Evolutionary conservation across 805 yeast genomes (phyloP), one percentile per base, ranked within the genome.

Genomic region (Teunomyces barrocoloradensis): DNA sequence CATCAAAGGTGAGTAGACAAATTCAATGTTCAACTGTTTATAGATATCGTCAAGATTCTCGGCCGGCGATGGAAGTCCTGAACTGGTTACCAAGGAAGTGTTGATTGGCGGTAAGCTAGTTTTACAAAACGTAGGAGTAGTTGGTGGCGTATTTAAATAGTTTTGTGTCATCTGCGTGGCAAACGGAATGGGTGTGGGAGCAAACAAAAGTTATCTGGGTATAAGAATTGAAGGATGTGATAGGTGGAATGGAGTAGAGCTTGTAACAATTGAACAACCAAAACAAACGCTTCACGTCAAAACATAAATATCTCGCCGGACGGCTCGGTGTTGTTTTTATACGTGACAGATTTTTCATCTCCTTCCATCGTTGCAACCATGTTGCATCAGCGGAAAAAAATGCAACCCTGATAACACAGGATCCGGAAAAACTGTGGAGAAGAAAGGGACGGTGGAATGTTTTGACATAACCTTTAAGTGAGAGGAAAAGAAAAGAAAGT

Each of bases 1-100:
- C 75, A 71, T 71, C 41, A 61, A 59, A 21, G 69, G 65, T 35
- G 63, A 59, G 30, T 61, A 56, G 25, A 69, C 57, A 37, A 62
- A 49, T 38, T 53, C 53, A 15, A 63, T 53, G 27, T 49, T 46
- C 34, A 53, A 45, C 6, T 43, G 43, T 45, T 53, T 50, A 42
- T 53, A 53, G 29, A 49, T 47, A n/a, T 43, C 46, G 23, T 53
- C 56, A 3, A 53, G 25, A 23, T 37, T 37, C 9, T 23, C 28
- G 29, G n/a, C 28, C 27, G 40, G 40, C 12, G 40, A 37, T 20
- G 40, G 28, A 23, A 37, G 40, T 37, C 40, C 40, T 6, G 40
- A 21, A 5, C 2, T 12, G 25, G 10, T 9, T 37, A 21, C 41
- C 18, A 35, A 40, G 9, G 44, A 23, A 37, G 42, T 35, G 27